Percentiles rank a stretch among this genome's conserved stretches.
phyloP scores from a whole-genome alignment of 495 filamentous ascomycete genomes.

The Aspergillus diversus region DNA sequence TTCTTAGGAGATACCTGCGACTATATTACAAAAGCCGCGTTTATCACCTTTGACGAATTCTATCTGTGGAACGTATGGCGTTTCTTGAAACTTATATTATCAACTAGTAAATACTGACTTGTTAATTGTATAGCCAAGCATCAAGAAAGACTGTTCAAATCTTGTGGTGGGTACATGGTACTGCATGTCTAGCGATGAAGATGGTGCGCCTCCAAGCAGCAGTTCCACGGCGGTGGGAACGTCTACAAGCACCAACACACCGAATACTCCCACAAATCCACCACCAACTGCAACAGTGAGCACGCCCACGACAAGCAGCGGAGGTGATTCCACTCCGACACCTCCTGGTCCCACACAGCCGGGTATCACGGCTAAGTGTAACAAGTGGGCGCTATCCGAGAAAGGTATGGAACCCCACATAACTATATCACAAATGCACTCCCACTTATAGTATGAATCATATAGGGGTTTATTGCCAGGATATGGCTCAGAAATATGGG shows the following conservation, averaged over 20 bases:
- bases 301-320: too few relatives aligned
- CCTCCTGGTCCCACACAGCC: conserved; percentile 4
- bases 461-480: conserved; percentile 5
- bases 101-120: background rate
- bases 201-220: too few relatives aligned
- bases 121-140: background rate
- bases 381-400: background rate
- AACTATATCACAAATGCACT: background rate
- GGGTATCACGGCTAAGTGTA: background rate
- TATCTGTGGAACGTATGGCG: conserved; percentile 15
- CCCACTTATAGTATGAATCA: background rate
- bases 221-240: too few relatives aligned
- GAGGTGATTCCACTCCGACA: too few relatives aligned
- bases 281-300: background rate
- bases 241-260: too few relatives aligned
- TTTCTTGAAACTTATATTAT: background rate
- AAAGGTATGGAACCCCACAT: background rate
- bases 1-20: conserved; percentile 13
- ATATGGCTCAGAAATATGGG: background rate
- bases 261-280: conserved; percentile 4
- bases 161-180: conserved; percentile 9
- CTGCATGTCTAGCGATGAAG: background rate
- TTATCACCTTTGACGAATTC: conserved; percentile 10
- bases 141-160: conserved; percentile 7
- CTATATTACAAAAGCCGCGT: background rate